Base-by-base conservation (phyloP, 176 grass and related monocot genomes). In the Themeda triandra region DNA sequence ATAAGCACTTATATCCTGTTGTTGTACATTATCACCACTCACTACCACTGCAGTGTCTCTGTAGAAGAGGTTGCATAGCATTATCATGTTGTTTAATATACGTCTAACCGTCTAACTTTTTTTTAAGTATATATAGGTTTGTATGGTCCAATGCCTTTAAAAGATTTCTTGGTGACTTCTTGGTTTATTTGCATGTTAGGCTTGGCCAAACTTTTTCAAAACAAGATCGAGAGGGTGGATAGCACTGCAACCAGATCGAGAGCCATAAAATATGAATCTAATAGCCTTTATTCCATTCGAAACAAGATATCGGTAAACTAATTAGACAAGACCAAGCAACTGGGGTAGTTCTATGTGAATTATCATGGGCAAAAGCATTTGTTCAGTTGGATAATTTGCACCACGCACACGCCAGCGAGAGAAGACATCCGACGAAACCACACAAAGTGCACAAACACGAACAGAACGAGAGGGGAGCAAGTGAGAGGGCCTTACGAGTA, bases 251-350 rank as follows among this genome's bases (percentile, higher is more conserved):
- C 76, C 53, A 39, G 6, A 37, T n/a, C n/a, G n/a, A n/a, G 33
- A 44, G 41, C 35, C 17, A 21, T 14, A 66, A 45, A 82, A 58
- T 48, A 49, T 69, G 37, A 71, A 75, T 85, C 19, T 75, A 76
- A 28, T 45, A 69, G 80, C 36, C 28, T 6, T n/a, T 75, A 11
- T 75, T 64, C 83, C 59, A 60, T 90, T 60, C 42, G 78, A 66
- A 86, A 65, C 23, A 66, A 62, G 44, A 41, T 66, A 51, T 84
- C 27, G 29, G 19, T 67, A 67, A 66, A 42, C 19, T 32, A 66
- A 15, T 64, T 29, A 33, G 42, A 81, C 77, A 84, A 42, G 33
- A 42, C 31, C 40, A 21, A 64, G 28, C 78, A 87, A 59, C 5
- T 25, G 37, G n/a, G n/a, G n/a, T 90, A 74, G 42, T 54, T 42